Evolutionary conservation across 2,329 filamentous ascomycete genomes (phyloP), one percentile per base, ranked within the genome.

Genomic region (Ampelomyces quisqualis): DNA sequence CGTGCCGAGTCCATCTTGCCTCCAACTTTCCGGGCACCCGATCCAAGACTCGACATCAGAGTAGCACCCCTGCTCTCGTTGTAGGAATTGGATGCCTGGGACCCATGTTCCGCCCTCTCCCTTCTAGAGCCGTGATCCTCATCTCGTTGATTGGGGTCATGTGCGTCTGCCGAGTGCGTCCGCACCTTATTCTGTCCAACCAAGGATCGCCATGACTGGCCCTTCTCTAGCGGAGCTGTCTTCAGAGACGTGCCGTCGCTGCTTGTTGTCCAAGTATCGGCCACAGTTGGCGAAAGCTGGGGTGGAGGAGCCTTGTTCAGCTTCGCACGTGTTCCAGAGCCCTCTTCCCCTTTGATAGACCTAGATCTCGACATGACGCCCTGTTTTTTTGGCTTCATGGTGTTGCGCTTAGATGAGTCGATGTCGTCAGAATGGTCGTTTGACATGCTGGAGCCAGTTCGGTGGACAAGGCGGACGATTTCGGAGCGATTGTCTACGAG

Each of bases 41-140:
- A 84, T 52, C 85, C 86, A 31, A 93, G 71, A 41, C 85, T 88
- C 50, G 79, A 86, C 60, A 93, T 80, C 40, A 93, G 82, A 2
- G 77, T 76, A 36, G 76, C 73, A 11, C 83, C 81, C 29, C 73
- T 75, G 33, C 77, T 81, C 32, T 85, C 82, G 38, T 78, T 78
- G 51, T 77, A 72, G 1, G 81, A 79, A 11, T 51, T 57, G 1
- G 78, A 76, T 3, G 67, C 58, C n/a, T 67, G 40, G 5, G 67
- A 69, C 24, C 54, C 49, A 27, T 67, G 64, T 42, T 65, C 62
- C 6, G 59, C 56, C 43, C 46, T 54, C 38, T 68, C 60, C 31
- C 53, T 55, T 43, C 62, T 53, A 34, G 53, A 34, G 3, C 42
- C 40, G 7, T 53, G 41, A 22, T 65, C 62, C 7, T 63, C 61